Evolutionary conservation across 2,329 filamentous ascomycete species (phyloP).

Genomic region (Fusarium continuum): DNA sequence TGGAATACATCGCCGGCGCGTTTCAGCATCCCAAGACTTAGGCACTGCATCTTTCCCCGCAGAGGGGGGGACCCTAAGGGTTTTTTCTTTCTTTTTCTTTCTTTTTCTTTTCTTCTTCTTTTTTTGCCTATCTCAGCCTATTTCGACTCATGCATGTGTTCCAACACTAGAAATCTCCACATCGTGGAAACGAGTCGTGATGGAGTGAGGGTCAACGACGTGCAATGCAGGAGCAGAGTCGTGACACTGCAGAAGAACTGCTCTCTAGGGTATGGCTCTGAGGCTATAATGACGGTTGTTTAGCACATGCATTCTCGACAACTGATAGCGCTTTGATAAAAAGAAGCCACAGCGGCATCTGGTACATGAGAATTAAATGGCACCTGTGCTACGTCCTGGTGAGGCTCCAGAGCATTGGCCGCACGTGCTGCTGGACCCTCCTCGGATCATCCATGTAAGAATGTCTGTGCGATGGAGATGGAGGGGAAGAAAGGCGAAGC

Average conservation of each 20-base stretch:
- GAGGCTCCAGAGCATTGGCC: background rate
- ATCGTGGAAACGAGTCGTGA: slow-evolving; percentile 13
- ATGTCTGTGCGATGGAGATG: slow-evolving; percentile 19
- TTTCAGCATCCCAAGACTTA: slow-evolving; percentile 9
- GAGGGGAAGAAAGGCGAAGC: background rate
- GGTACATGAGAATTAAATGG: background rate
- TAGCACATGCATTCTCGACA: background rate
- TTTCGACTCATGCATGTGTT: slow-evolving; percentile 16
- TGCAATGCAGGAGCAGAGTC: background rate
- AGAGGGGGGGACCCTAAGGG: background rate
- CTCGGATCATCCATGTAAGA: background rate
- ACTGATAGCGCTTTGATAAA: slow-evolving; percentile 5
- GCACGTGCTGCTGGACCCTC: slow-evolving; percentile 12
- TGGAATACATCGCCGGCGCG: background rate
- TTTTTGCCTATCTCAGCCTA: background rate
- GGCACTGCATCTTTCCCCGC: background rate
- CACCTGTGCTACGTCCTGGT: background rate
- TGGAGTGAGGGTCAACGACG: background rate
- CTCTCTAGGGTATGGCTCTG: background rate
- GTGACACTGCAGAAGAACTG: background rate
- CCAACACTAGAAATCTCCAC: slow-evolving; percentile 6
- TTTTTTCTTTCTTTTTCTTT: too few species aligned
- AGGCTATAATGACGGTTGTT: background rate
- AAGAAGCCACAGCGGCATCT: slow-evolving; percentile 5
- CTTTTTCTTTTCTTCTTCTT: too few species aligned